phyloP scores from a whole-genome alignment of 495 filamentous ascomycete species.

The Aspergillus sclerotiicarbonarius region DNA sequence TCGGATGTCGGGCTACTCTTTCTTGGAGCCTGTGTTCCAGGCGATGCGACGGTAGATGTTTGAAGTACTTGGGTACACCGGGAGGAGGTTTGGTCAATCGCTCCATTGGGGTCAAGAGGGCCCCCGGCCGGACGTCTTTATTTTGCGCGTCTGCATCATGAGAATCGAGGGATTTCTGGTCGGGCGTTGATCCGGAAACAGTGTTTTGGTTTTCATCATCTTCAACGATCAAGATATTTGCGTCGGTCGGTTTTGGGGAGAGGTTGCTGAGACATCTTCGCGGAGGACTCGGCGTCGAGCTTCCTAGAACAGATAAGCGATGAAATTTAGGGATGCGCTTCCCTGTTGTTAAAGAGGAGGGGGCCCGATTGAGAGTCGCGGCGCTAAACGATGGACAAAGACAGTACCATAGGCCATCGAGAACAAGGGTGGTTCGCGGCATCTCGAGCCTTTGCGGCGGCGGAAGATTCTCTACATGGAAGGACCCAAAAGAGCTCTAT shows the following conservation, averaged over 20 bases:
- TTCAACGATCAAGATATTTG: background rate
- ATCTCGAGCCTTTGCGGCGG: conserved; percentile 31
- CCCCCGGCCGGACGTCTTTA: background rate
- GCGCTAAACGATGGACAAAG: conserved; percentile 58
- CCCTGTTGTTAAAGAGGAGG: conserved; percentile 8
- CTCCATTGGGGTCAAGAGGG: background rate
- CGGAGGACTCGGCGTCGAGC: conserved; percentile 12
- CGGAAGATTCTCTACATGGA: background rate
- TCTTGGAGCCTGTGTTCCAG: conserved; percentile 31
- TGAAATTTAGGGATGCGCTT: conserved; percentile 14
- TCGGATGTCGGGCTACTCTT: conserved; percentile 18
- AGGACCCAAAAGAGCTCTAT: background rate
- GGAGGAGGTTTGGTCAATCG: conserved; percentile 9
- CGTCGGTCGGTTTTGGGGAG: background rate
- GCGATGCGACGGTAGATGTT: conserved; percentile 18
- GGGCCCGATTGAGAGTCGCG: conserved; percentile 14
- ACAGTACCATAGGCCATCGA: conserved; percentile 67
- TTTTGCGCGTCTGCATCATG: background rate
- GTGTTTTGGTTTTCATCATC: background rate
- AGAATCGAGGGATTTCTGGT: too few species aligned
- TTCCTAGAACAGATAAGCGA: conserved; percentile 7
- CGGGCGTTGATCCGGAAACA: background rate
- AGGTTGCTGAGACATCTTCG: conserved; percentile 27
- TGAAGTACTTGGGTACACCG: conserved; percentile 21
- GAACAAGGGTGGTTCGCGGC: conserved; percentile 44